phyloP scores from a whole-genome alignment of 176 grass and related monocot genomes.

The Areca catechu region DNA sequence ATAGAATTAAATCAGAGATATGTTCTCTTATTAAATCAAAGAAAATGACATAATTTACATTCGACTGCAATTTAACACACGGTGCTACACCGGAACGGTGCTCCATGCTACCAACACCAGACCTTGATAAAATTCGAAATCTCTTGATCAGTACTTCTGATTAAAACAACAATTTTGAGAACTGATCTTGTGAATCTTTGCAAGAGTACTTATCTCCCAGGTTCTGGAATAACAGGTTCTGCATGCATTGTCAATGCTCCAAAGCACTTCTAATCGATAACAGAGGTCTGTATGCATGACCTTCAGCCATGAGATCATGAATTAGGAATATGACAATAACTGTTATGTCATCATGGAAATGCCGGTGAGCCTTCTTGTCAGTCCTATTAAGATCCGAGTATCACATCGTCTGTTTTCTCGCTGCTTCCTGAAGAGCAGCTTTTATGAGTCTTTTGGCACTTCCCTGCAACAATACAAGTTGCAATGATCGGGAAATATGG shows the following conservation, averaged over 20 bases:
- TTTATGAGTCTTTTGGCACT: conserved; percentile 86
- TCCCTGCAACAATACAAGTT: conserved; percentile 33
- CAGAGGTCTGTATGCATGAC: conserved; percentile 24
- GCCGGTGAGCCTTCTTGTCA: conserved; percentile 92
- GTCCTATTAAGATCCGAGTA: conserved; percentile 84
- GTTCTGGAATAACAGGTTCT: not conserved
- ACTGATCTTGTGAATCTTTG: too few species aligned
- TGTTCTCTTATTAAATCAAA: too few species aligned
- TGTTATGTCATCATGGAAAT: conserved; percentile 97
- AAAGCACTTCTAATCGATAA: conserved; percentile 68
- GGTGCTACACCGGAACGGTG: too few species aligned
- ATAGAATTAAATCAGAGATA: too few species aligned
- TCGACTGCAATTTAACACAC: too few species aligned
- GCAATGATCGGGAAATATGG: not conserved
- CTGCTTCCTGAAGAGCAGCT: conserved; percentile 90
- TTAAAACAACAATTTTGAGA: too few species aligned
- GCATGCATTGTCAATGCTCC: conserved; percentile 48
- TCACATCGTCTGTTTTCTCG: conserved; percentile 74
- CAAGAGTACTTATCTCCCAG: too few species aligned
- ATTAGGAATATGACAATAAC: conserved; percentile 87
- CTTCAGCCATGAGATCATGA: conserved; percentile 41
- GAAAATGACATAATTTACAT: too few species aligned
- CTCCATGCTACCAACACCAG: too few species aligned
- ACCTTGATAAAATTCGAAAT: too few species aligned
- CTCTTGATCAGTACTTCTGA: too few species aligned